Conservation (phyloP, 2,329 filamentous ascomycete genomes). For the Microsporum ferrugineum region DNA sequence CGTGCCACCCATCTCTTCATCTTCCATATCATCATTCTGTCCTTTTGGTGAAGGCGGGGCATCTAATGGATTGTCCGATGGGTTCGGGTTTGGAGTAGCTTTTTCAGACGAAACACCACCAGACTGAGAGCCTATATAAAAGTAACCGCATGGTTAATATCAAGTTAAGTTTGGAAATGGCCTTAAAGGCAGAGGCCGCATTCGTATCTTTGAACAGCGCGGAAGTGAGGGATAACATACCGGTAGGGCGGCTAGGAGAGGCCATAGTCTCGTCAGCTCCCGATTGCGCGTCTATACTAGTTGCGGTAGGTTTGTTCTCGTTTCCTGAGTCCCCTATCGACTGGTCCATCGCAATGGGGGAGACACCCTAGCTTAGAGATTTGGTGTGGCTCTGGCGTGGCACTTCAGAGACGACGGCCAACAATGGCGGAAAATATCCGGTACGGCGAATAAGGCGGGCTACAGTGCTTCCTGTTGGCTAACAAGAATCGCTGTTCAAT, state of each 20-base stretch:
- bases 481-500: not conserved
- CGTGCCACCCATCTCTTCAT: constrained; percentile 70
- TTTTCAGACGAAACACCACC: constrained; percentile 24
- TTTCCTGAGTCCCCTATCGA: not conserved
- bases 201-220: not conserved
- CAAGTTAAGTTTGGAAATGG: not conserved
- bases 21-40: constrained; percentile 51
- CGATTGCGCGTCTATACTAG: constrained; percentile 22
- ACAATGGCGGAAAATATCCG: not conserved
- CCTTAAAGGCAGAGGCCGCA: not conserved
- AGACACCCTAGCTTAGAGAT: not conserved
- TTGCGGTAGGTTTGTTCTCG: constrained; percentile 16
- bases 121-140: constrained; percentile 23
- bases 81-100: constrained; percentile 20
- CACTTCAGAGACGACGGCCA: not conserved
- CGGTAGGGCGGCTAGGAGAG: constrained; percentile 22
- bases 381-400: not conserved
- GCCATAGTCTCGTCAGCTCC: constrained; percentile 11
- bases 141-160: constrained; percentile 9
- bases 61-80: constrained; percentile 57
- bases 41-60: constrained; percentile 53
- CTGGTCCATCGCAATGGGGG: constrained; percentile 1
- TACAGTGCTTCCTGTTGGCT: not conserved
- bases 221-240: constrained; percentile 18
- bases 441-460: not conserved